These are phyloP conservation scores for Verticillium nubilum DNA, from an alignment of 2,329 filamentous ascomycete genomes.

Conservation along the genomic window DNA sequence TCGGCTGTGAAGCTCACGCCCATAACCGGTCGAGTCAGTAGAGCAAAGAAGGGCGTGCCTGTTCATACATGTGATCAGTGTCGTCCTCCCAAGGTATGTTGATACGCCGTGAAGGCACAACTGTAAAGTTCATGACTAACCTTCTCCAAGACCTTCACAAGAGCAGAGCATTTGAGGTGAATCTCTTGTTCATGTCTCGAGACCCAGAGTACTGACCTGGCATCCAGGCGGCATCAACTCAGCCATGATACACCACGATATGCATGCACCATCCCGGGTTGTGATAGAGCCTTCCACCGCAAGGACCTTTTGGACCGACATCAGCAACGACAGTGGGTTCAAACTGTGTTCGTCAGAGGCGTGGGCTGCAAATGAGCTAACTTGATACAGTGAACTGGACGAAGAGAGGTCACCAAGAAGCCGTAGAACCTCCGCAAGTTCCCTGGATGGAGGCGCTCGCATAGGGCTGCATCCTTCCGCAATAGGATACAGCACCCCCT, in stretches of 20 bases:
- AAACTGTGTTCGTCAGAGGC: background rate
- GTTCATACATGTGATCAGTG: constrained; percentile 51
- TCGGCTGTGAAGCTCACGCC: constrained; percentile 46
- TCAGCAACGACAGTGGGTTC: constrained; percentile 42
- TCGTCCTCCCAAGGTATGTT: constrained; percentile 42
- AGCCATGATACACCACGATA: constrained; percentile 51
- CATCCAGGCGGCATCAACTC: constrained; percentile 51
- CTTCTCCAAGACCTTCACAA: constrained; percentile 48
- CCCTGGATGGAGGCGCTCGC: constrained; percentile 7
- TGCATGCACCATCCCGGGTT: constrained; percentile 46
- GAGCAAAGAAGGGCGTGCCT: constrained; percentile 54
- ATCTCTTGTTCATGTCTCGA: constrained; percentile 1
- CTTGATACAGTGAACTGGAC: constrained; percentile 8
- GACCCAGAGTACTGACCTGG: background rate
- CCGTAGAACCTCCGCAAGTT: constrained; percentile 10
- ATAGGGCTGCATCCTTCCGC: constrained; percentile 5
- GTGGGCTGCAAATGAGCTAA: background rate
- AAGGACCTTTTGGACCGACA: constrained; percentile 56
- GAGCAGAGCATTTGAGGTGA: constrained; percentile 58
- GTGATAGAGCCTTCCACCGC: constrained; percentile 52
- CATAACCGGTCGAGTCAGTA: constrained; percentile 50
- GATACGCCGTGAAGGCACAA: background rate
- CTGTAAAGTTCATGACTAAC: background rate
- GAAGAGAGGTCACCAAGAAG: constrained; percentile 9
- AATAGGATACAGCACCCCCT: constrained; percentile 6